These are phyloP conservation scores for Dendrocalamus sinicus DNA, from an alignment of 176 grass and related monocot genomes.

Conservation along the genomic window DNA sequence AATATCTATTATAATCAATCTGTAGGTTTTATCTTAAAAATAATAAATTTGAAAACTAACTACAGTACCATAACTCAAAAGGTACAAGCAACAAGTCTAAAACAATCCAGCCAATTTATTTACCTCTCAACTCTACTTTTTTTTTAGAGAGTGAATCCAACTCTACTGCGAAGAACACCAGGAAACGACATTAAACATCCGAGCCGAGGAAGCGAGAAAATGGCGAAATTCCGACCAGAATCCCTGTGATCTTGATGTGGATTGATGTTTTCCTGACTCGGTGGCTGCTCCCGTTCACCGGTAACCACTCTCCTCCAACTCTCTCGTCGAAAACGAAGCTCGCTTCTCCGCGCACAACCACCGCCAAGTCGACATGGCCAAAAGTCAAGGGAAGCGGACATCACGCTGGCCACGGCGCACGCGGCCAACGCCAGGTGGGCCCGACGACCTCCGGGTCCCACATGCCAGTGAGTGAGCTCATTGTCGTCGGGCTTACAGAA, in stretches of 20 bases:
- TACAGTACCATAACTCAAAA: too few relatives aligned
- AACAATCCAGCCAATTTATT: too few relatives aligned
- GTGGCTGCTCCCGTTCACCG: background rate
- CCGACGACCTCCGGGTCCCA: background rate
- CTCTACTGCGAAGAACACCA: background rate
- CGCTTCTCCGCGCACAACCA: background rate
- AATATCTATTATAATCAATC: too few relatives aligned
- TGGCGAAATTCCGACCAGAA: background rate
- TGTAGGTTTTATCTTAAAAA: too few relatives aligned
- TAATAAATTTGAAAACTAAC: too few relatives aligned
- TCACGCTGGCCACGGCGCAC: background rate
- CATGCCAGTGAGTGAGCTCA: background rate
- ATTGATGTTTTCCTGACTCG: too few relatives aligned
- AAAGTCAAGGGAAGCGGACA: background rate
- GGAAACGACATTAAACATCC: background rate
- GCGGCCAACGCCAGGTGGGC: background rate
- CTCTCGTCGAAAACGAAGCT: background rate
- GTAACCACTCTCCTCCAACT: background rate
- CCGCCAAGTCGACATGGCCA: background rate
- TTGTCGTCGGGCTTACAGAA: background rate
- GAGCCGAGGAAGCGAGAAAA: background rate
- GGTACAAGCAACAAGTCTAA: too few relatives aligned
- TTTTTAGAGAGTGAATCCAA: too few relatives aligned
- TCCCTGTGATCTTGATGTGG: background rate
- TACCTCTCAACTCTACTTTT: too few relatives aligned